Percentiles rank a stretch among this genome's conserved stretches.
Evolutionary conservation across 495 filamentous ascomycete species (phyloP).

Genomic region (Penicillium psychrofluorescens): DNA sequence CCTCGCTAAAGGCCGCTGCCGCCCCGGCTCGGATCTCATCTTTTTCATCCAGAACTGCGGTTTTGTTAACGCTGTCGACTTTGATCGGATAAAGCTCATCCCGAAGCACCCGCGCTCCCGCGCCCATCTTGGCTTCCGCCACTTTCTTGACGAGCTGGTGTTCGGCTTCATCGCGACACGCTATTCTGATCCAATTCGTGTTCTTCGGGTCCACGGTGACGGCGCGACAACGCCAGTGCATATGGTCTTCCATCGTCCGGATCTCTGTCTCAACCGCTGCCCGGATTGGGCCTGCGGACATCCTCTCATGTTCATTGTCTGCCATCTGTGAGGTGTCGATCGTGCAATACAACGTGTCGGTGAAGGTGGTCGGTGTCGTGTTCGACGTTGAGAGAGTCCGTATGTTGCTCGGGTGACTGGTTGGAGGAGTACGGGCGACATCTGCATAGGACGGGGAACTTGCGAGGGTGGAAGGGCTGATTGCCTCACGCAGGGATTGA

Average conservation of each 20-base stretch:
- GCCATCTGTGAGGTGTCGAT: conserved; percentile 18
- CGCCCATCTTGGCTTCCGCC: conserved; percentile 12
- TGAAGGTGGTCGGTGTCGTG: conserved; percentile 13
- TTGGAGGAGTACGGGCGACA: conserved; percentile 11
- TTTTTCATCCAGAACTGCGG: conserved; percentile 18
- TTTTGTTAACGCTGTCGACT: conserved; percentile 23
- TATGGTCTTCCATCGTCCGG: conserved; percentile 12
- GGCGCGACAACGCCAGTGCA: conserved; percentile 20
- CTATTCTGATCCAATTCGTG: conserved; percentile 17
- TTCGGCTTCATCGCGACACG: conserved; percentile 18
- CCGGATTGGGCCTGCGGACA: conserved; percentile 16
- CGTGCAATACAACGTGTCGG: conserved; percentile 15
- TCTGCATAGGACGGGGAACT: conserved; percentile 13
- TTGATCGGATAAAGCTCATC: conserved; percentile 27
- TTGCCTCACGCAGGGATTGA: conserved; percentile 9
- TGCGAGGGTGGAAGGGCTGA: conserved; percentile 3
- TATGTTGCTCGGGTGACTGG: conserved; percentile 14
- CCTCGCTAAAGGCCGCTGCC: conserved; percentile 8
- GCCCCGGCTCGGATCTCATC: conserved; percentile 8
- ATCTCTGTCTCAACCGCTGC: conserved; percentile 20
- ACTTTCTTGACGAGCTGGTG: conserved; percentile 20
- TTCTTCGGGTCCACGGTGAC: conserved; percentile 18
- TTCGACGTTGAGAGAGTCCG: conserved; percentile 5
- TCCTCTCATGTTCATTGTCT: conserved; percentile 13
- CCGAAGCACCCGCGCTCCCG: conserved; percentile 19